phyloP scores from a whole-genome alignment of 2,329 filamentous ascomycete genomes.

The Spiromastix sp. region DNA sequence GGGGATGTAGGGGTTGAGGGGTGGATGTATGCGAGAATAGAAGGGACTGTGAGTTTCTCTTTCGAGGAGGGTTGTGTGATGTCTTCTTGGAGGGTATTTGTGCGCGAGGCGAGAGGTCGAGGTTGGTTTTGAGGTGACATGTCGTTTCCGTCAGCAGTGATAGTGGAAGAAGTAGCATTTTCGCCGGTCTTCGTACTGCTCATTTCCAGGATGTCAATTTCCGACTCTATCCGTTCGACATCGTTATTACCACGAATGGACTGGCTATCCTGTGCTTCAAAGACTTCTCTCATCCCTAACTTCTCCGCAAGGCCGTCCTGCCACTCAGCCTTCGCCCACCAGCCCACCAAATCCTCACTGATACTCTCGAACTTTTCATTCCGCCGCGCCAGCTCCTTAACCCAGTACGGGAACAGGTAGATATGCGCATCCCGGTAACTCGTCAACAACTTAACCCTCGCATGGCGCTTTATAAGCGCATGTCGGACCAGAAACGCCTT shows the following conservation, averaged over 20 bases:
- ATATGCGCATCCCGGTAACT: slow-evolving; percentile 86
- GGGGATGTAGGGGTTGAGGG: slow-evolving; percentile 42
- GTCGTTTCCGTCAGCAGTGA: slow-evolving; percentile 5
- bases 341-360: slow-evolving; percentile 82
- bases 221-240: slow-evolving; percentile 36
- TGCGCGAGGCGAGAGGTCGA: slow-evolving; percentile 7
- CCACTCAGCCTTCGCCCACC: slow-evolving; percentile 94
- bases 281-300: slow-evolving; percentile 58
- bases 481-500: slow-evolving; percentile 60
- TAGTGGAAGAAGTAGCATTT: slow-evolving; percentile 5
- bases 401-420: slow-evolving; percentile 88
- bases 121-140: slow-evolving; percentile 10
- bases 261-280: slow-evolving; percentile 40
- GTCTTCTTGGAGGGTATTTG: slow-evolving; percentile 9
- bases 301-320: slow-evolving; percentile 71
- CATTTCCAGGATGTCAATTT: slow-evolving; percentile 44
- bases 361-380: slow-evolving; percentile 81
- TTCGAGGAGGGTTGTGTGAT: slow-evolving; percentile 10
- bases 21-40: slow-evolving; percentile 75
- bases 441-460: slow-evolving; percentile 67
- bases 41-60: slow-evolving; percentile 47
- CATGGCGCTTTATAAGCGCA: slow-evolving; percentile 62
- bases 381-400: slow-evolving; percentile 68
- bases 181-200: slow-evolving; percentile 40
- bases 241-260: slow-evolving; percentile 28